Conservation (phyloP, 2,329 filamentous ascomycete species). For the Calonectria henricotiae region DNA sequence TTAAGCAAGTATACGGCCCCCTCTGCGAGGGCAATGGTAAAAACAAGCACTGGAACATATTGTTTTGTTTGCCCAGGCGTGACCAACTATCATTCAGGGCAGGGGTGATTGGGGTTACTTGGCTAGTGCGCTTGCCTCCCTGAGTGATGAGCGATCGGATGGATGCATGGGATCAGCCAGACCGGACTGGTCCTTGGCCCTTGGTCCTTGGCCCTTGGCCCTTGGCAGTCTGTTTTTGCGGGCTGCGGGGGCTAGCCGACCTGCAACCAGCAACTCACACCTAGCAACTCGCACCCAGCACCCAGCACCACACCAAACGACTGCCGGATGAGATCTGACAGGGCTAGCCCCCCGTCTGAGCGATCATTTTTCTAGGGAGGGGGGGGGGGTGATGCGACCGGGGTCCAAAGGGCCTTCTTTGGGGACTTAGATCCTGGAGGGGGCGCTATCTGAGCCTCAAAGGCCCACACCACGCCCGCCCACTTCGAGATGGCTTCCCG, state of each 20-base stretch:
- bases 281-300: neutral
- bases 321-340: constrained; percentile 12
- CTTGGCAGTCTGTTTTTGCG: neutral
- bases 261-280: neutral
- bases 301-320: neutral
- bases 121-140: constrained; percentile 1
- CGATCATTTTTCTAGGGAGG: constrained; percentile 20
- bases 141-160: constrained; percentile 1
- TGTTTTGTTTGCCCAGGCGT: neutral
- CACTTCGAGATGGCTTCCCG: constrained; percentile 37
- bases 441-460: constrained; percentile 15
- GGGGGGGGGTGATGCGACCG: neutral
- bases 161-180: neutral
- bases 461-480: neutral
- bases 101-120: neutral
- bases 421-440: constrained; percentile 20
- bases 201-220: neutral
- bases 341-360: neutral
- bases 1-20: neutral
- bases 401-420: neutral
- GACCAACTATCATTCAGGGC: neutral
- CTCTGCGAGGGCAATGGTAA: neutral
- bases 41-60: neutral
- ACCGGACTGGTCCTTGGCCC: neutral
- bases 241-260: neutral